Conservation (phyloP, 1,284 basidiomycete species). For the Rhodotorula sp. region DNA sequence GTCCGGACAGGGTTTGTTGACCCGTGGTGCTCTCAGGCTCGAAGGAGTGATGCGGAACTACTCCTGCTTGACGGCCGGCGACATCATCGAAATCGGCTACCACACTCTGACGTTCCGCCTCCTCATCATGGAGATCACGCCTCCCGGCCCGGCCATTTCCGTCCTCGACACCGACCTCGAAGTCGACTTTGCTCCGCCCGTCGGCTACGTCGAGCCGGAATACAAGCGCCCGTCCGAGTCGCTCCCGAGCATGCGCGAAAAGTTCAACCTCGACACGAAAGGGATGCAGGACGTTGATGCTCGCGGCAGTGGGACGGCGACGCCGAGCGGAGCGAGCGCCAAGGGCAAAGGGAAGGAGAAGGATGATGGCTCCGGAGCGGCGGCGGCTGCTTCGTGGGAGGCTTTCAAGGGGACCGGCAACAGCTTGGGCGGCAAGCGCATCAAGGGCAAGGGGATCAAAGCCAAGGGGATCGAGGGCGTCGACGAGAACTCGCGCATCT, state of each 20-base stretch:
- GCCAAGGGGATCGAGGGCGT: constrained; percentile 76
- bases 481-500: constrained; percentile 78
- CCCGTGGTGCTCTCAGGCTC: constrained; percentile 58
- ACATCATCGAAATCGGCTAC: constrained; percentile 54
- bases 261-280: constrained; percentile 81
- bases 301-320: constrained; percentile 42
- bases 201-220: constrained; percentile 80
- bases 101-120: constrained; percentile 86
- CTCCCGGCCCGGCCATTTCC: constrained; percentile 78
- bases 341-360: constrained; percentile 28
- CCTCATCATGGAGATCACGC: constrained; percentile 86
- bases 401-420: constrained; percentile 91
- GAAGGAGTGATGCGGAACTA: constrained; percentile 95
- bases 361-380: constrained; percentile 48
- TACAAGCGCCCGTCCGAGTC: constrained; percentile 65
- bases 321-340: constrained; percentile 28
- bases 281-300: constrained; percentile 49
- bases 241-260: constrained; percentile 90
- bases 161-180: constrained; percentile 96
- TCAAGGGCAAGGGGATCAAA: constrained; percentile 85
- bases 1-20: no score
- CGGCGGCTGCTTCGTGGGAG: constrained; percentile 66
- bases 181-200: constrained; percentile 62
- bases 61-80: constrained; percentile 56
- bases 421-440: constrained; percentile 79